Conservation (phyloP, 2,329 filamentous ascomycete species). For the Colletotrichum tropicicola region DNA sequence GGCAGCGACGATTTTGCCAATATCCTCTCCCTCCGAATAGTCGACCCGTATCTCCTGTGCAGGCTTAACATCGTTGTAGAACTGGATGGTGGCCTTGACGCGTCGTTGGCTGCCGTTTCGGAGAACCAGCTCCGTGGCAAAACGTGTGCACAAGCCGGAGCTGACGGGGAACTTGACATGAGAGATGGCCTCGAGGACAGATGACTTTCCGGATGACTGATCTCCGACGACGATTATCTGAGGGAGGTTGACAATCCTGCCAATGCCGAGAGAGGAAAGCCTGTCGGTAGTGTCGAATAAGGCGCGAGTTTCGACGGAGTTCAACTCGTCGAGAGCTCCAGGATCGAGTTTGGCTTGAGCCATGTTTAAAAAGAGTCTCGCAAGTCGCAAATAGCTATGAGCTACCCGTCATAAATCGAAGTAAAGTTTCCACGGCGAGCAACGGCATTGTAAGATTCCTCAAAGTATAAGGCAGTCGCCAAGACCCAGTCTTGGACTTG, state of each 20-base stretch:
- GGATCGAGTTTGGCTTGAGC: constrained; percentile 35
- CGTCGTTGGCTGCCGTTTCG: constrained; percentile 45
- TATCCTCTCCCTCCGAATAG: constrained; percentile 40
- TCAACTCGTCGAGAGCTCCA: constrained; percentile 48
- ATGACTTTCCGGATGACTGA: constrained; percentile 71
- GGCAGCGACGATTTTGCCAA: constrained; percentile 58
- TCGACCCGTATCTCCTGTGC: constrained; percentile 40
- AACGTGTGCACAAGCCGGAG: constrained; percentile 65
- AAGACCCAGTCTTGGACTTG: background rate
- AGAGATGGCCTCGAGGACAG: constrained; percentile 70
- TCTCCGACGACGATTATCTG: constrained; percentile 69
- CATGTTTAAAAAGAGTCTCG: background rate
- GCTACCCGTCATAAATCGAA: background rate
- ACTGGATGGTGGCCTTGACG: constrained; percentile 54
- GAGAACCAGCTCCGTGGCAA: constrained; percentile 68
- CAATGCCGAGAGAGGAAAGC: constrained; percentile 58
- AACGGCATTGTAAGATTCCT: background rate
- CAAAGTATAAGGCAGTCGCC: background rate
- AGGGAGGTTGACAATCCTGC: constrained; percentile 56
- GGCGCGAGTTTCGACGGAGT: constrained; percentile 51
- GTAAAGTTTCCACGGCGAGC: background rate
- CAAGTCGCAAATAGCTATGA: background rate
- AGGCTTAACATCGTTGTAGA: constrained; percentile 36
- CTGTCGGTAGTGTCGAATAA: constrained; percentile 63
- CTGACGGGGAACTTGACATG: constrained; percentile 67